phyloP scores from a whole-genome alignment of 495 filamentous ascomycete species.

The Penicillium canariense region DNA sequence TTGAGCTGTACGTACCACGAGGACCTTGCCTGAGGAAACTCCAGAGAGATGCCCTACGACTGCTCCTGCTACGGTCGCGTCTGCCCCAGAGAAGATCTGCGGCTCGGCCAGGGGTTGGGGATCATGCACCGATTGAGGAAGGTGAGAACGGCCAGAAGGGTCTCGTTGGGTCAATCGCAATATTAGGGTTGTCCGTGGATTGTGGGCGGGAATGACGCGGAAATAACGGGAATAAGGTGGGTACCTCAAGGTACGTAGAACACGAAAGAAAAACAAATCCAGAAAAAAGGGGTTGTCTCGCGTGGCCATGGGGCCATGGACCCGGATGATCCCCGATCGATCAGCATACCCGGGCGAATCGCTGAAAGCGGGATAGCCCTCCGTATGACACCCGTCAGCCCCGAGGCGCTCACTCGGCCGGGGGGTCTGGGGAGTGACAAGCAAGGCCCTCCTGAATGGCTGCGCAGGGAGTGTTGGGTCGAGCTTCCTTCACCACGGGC shows the following conservation, averaged over 20 bases:
- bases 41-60: too few species aligned
- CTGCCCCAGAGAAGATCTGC: not conserved
- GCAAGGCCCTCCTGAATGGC: too few species aligned
- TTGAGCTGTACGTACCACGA: too few species aligned
- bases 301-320: conserved; percentile 20
- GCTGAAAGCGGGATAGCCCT: conserved; percentile 1
- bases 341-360: conserved; percentile 23
- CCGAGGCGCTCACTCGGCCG: not conserved
- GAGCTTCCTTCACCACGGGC: not conserved
- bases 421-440: too few species aligned
- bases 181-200: not conserved
- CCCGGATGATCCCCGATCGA: conserved; percentile 37
- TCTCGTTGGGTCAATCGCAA: not conserved
- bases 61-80: not conserved
- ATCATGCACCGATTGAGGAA: conserved; percentile 1
- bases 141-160: not conserved
- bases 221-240: not conserved
- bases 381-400: not conserved
- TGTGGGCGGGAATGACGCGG: not conserved
- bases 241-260: too few species aligned
- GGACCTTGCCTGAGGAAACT: not conserved
- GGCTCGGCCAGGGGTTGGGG: not conserved
- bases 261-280: not conserved
- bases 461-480: too few species aligned
- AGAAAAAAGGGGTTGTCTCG: conserved; percentile 15